Conservation (phyloP, 768 basidiomycete genomes). For the Cystoderma amianthinum region DNA sequence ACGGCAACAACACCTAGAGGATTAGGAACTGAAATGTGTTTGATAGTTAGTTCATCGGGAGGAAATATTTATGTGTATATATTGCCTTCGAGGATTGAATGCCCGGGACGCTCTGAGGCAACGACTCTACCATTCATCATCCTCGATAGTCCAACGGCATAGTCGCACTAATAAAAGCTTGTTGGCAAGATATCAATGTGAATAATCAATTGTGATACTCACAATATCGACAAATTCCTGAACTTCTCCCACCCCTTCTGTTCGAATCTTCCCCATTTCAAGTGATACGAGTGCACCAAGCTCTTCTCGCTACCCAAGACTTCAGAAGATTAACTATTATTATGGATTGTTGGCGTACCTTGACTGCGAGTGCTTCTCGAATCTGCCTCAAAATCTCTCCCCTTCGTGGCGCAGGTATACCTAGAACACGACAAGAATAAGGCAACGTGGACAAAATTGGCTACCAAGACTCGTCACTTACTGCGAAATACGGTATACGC, state of each 20-base stretch:
- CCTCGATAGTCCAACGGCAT: conserved; percentile 86
- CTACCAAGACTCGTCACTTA: conserved; percentile 13
- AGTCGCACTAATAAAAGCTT: conserved; percentile 72
- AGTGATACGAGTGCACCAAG: conserved; percentile 81
- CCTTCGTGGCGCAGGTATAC: conserved; percentile 78
- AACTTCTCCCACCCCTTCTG: conserved; percentile 90
- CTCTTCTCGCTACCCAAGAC: conserved; percentile 49
- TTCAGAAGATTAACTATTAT: background rate
- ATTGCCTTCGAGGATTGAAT: conserved; percentile 83
- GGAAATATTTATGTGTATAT: too few relatives aligned
- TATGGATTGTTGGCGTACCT: conserved; percentile 36
- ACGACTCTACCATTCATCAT: conserved; percentile 92
- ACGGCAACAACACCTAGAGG: conserved; percentile 71
- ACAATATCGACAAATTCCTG: conserved; percentile 95
- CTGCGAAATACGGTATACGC: conserved; percentile 66
- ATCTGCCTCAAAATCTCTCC: conserved; percentile 89
- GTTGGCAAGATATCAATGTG: conserved; percentile 2
- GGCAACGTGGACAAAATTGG: background rate
- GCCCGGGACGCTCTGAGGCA: conserved; percentile 84
- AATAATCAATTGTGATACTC: conserved; percentile 23
- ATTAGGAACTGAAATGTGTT: conserved; percentile 64
- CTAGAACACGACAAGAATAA: conserved; percentile 16
- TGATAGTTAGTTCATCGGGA: too few relatives aligned
- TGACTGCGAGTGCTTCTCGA: conserved; percentile 69
- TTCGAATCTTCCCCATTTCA: conserved; percentile 88